Evolutionary conservation across 768 basidiomycete species (phyloP).

Genomic region (Phylloporus sp.): DNA sequence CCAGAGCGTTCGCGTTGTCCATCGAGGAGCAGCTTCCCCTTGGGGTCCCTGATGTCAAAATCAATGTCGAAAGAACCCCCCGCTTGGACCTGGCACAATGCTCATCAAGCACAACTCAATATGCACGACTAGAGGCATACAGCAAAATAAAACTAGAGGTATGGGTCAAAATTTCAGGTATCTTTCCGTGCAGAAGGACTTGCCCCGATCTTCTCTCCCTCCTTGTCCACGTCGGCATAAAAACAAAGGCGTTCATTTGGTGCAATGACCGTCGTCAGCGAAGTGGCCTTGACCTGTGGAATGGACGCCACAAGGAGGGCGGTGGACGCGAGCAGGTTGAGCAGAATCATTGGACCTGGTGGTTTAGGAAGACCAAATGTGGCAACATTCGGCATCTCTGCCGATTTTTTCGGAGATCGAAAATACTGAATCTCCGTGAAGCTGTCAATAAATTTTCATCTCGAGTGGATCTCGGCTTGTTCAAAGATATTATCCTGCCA

Average conservation of each 20-base stretch:
- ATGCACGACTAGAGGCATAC: constrained; percentile 43
- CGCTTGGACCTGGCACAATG: constrained; percentile 72
- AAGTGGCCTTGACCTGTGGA: constrained; percentile 47
- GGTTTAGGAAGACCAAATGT: not conserved
- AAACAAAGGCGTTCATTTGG: constrained; percentile 88
- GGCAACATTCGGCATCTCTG: constrained; percentile 19
- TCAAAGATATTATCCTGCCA: constrained; percentile 1
- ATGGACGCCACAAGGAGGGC: constrained; percentile 31
- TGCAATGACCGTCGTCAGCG: constrained; percentile 73
- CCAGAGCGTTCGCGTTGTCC: constrained; percentile 90
- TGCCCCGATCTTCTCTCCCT: constrained; percentile 87
- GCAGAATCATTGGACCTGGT: constrained; percentile 19
- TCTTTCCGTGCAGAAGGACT: constrained; percentile 27
- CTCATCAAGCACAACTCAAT: not conserved
- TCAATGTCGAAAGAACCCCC: constrained; percentile 97
- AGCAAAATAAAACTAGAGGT: constrained; percentile 88
- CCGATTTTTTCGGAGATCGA: constrained; percentile 16
- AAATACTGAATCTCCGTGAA: constrained; percentile 16
- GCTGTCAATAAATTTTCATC: not conserved
- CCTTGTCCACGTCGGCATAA: constrained; percentile 95
- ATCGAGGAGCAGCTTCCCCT: constrained; percentile 81
- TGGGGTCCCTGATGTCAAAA: constrained; percentile 89
- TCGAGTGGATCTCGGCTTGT: not conserved
- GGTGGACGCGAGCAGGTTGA: constrained; percentile 17
- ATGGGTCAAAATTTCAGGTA: constrained; percentile 6